Base-by-base conservation (phyloP, 768 basidiomycete genomes). In the Gloeophyllum trabeum region DNA sequence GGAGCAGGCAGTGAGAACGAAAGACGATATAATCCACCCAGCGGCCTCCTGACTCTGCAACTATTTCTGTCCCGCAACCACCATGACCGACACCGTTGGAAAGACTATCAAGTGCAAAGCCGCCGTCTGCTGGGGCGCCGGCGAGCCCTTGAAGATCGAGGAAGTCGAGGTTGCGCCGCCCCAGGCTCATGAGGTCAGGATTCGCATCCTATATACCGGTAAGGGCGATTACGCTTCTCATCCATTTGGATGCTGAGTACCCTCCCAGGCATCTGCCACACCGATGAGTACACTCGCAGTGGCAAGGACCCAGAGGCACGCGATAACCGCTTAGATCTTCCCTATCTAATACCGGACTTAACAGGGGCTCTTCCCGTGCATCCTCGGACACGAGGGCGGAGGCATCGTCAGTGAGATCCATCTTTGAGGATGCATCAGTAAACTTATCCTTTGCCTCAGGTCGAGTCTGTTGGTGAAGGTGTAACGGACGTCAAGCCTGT, bases 401-500 rank as follows among this genome's bases (percentile, higher is more conserved):
- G 90, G 89, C 37, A 69, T 92, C 40, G 90, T 85, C 53, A 59
- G 84, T 64, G 38, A 40, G 12, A 4, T n/a, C n/a, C 22, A 43
- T 23, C 26, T 43, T 46, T 25, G 35, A 45, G 39, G 21, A 26
- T 28, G 3, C 16, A 16, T n/a, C 4, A 23, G 36, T 41, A 24
- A 24, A 40, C 30, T 24, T 28, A 35, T 46, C 39, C 32, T 36
- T 32, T 43, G 35, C 35, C 42, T 34, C 50, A 92, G 88, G 92
- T 98, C 47, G 96, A 99, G 68, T 91, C 87, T n/a, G 72, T 99
- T 22, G 96, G 96, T 32, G 88, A 91, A 59, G 91, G 89, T 25
- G 96, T 99, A n/a, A 88, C 85, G 19, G 75, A 61, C 50, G 81
- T 85, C 30, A 66, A 72, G 52, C 70, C 71, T 20, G 73, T 76